Percentiles rank a stretch among this genome's conserved stretches.
Evolutionary conservation across 768 basidiomycete genomes (phyloP).

Genomic region (Rossbeevera mucosa): DNA sequence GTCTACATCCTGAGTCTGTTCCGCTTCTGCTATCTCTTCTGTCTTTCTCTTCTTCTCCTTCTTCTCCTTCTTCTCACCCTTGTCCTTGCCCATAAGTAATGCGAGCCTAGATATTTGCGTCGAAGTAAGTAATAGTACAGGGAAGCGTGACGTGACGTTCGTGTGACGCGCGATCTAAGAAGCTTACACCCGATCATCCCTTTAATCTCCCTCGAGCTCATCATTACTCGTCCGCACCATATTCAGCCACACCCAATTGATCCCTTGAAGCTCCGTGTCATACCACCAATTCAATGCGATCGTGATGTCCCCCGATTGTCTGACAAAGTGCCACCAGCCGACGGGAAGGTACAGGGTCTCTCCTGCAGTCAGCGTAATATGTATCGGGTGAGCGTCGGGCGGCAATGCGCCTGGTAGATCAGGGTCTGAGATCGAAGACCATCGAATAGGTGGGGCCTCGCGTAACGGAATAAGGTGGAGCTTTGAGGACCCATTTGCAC

Average conservation of each 20-base stretch:
- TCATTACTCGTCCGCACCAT: conserved; percentile 45
- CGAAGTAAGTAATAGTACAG: neutral
- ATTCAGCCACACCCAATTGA: conserved; percentile 64
- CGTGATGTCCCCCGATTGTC: conserved; percentile 57
- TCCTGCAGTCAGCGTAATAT: conserved; percentile 62
- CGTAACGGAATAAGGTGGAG: conserved; percentile 32
- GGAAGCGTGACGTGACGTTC: conserved; percentile 17
- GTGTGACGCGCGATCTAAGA: conserved; percentile 10
- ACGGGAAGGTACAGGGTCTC: conserved; percentile 87
- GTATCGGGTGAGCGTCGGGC: conserved; percentile 56
- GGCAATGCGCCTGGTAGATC: conserved; percentile 43
- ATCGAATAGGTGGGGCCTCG: conserved; percentile 53
- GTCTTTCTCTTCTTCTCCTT: conserved; percentile 66
- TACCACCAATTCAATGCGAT: conserved; percentile 91
- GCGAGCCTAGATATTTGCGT: neutral
- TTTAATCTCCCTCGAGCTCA: conserved; percentile 32
- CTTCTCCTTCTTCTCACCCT: conserved; percentile 72
- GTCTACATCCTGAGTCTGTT: conserved; percentile 44
- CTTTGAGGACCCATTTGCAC: conserved; percentile 23
- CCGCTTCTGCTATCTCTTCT: conserved; percentile 24
- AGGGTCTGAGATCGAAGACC: conserved; percentile 75
- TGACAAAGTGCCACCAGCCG: conserved; percentile 92
- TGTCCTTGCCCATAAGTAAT: conserved; percentile 68
- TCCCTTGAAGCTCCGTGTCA: conserved; percentile 70
- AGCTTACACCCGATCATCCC: neutral